Evolutionary conservation across 306 rosid species (phyloP).

Genomic region (Abrus precatorius): DNA sequence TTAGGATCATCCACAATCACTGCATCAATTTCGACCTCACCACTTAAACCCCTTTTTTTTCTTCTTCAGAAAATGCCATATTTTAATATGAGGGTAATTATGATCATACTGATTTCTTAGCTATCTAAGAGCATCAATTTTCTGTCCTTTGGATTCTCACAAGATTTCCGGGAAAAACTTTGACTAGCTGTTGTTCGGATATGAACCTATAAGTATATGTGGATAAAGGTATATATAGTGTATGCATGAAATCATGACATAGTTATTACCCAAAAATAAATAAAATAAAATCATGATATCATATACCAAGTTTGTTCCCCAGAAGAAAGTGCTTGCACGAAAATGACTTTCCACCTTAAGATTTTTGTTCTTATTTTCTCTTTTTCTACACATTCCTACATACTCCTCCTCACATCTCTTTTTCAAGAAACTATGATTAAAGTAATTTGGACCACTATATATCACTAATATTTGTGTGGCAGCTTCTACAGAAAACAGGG

Average conservation of each 20-base stretch:
- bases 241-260: constrained; percentile 7
- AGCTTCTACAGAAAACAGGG: not conserved
- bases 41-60: not conserved
- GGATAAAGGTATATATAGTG: not conserved
- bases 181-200: not conserved
- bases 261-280: not conserved
- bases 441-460: constrained; percentile 43
- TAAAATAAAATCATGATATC: not conserved
- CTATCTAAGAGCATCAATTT: constrained; percentile 6
- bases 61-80: not conserved
- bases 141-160: constrained; percentile 21
- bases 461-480: constrained; percentile 7
- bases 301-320: constrained; percentile 38
- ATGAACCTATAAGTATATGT: not conserved
- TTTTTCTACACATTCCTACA: constrained; percentile 32
- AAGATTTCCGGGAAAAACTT: constrained; percentile 6
- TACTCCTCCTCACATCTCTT: constrained; percentile 43
- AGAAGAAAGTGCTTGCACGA: constrained; percentile 33
- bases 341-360: constrained; percentile 51
- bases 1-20: constrained; percentile 31
- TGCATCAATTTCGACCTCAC: not conserved
- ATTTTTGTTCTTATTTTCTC: constrained; percentile 36
- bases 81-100: constrained; percentile 8
- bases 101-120: constrained; percentile 13
- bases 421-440: constrained; percentile 50